Evolutionary conservation across 768 basidiomycete species (phyloP), one percentile per base, ranked within the genome.

Genomic region (Dacryopinax primogenitus): DNA sequence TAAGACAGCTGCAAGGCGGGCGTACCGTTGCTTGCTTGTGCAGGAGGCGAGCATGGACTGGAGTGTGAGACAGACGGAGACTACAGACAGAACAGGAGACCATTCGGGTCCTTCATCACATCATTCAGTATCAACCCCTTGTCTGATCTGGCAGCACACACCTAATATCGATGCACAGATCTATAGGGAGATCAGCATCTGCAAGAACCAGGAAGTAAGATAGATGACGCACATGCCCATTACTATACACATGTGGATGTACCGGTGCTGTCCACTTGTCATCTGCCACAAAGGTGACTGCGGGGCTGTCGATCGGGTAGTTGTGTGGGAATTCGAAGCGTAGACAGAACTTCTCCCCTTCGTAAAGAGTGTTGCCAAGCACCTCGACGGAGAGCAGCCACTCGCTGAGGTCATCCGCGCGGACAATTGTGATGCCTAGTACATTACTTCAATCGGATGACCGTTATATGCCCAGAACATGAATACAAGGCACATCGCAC

Each of bases 21-120:
- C 74, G 64, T 41, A 74, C 72, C 71, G 64, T 63, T 72, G 72
- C 62, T 72, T 73, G 69, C 73, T 74, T 68, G 70, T 75, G 66
- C 73, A 74, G 1, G 71, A 73, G 1, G 75, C 75, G 16, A 76
- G 66, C 75, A 76, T 76, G n/a, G 72, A 73, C 64, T 76, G 75
- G 66, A 76, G 70, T 1, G 73, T 75, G 33, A 76, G 70, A 66
- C 75, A 76, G 15, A 76, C 67, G 18, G 72, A 67, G 1, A 73
- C 70, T 2, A 72, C 73, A 30, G 71, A 75, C 16, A 76, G 69
- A 0, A 76, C 75, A 15, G 74, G 75, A 23, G 72, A 72, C 75
- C 75, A 76, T 44, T 72, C 74, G 33, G 66, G 72, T 3, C 71
- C 74, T 69, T 66, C n/a, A 7, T 58, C 21, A 41, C 41, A 33